These are phyloP conservation scores for Leccinum imitatum DNA, from an alignment of 768 basidiomycete genomes.

Conservation along the genomic window DNA sequence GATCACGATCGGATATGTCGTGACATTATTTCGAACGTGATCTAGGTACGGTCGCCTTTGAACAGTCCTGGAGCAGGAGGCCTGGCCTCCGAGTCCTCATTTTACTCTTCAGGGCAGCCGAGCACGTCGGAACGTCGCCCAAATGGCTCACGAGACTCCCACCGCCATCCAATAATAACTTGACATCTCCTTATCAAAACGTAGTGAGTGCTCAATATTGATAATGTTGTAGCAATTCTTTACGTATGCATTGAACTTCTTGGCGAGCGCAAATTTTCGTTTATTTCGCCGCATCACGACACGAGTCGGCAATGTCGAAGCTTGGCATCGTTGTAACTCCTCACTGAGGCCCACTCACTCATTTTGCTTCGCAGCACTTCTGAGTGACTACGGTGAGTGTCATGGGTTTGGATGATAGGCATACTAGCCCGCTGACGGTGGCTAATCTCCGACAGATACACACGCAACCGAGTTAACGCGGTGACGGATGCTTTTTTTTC, in stretches of 20 bases:
- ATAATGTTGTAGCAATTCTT: not conserved
- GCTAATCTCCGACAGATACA: not conserved
- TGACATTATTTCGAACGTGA: no score
- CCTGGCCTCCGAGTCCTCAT: not conserved
- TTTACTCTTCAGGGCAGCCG: not conserved
- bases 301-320: not conserved
- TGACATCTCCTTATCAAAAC: not conserved
- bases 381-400: conserved; percentile 3
- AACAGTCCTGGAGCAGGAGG: no score
- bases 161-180: not conserved
- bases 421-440: not conserved
- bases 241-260: not conserved
- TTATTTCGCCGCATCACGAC: not conserved
- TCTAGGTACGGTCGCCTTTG: no score
- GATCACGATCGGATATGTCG: not conserved
- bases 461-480: not conserved
- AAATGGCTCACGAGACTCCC: not conserved
- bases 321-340: not conserved
- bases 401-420: not conserved
- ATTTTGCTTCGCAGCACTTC: not conserved
- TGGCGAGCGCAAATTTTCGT: not conserved
- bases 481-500: not conserved
- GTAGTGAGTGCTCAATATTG: not conserved
- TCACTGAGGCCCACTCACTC: not conserved
- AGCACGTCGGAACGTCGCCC: not conserved